A percentile compares a stretch with the other conserved stretches of the same genome.
Evolutionary conservation across 2,329 filamentous ascomycete genomes (phyloP).

Genomic region (Penicillium frequentans): DNA sequence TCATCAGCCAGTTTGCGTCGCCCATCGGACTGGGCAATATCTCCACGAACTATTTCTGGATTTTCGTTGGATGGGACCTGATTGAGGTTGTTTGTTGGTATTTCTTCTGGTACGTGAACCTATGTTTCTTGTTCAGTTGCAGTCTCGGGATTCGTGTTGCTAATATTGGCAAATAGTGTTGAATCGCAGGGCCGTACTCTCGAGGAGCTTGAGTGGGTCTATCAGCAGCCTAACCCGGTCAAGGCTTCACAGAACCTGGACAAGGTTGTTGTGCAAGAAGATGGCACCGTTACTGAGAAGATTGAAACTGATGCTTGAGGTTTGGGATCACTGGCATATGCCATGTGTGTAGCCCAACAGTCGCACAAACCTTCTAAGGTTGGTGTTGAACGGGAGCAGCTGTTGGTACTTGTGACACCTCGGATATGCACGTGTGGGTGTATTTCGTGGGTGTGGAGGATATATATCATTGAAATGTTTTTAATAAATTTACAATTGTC

Average conservation of each 20-base stretch:
- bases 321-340: background rate
- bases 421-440: too few relatives aligned
- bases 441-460: too few relatives aligned
- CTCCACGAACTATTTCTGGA: conserved; percentile 38
- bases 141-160: too few relatives aligned
- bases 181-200: conserved; percentile 53
- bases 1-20: conserved; percentile 52
- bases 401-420: background rate
- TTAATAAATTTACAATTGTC: background rate
- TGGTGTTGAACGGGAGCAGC: too few relatives aligned
- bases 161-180: conserved; percentile 39
- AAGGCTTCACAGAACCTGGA: conserved; percentile 51
- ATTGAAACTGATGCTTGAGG: conserved; percentile 31
- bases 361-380: background rate
- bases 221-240: conserved; percentile 52
- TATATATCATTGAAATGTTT: background rate
- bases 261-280: conserved; percentile 48
- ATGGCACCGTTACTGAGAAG: conserved; percentile 51
- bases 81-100: conserved; percentile 47
- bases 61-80: conserved; percentile 53
- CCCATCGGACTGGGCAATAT: conserved; percentile 51
- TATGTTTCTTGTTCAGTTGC: too few relatives aligned
- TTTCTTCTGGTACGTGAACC: conserved; percentile 50
- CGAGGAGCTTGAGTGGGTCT: conserved; percentile 53
- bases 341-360: background rate